Conservation (phyloP, 768 basidiomycete genomes). For the Russula brevipes region DNA sequence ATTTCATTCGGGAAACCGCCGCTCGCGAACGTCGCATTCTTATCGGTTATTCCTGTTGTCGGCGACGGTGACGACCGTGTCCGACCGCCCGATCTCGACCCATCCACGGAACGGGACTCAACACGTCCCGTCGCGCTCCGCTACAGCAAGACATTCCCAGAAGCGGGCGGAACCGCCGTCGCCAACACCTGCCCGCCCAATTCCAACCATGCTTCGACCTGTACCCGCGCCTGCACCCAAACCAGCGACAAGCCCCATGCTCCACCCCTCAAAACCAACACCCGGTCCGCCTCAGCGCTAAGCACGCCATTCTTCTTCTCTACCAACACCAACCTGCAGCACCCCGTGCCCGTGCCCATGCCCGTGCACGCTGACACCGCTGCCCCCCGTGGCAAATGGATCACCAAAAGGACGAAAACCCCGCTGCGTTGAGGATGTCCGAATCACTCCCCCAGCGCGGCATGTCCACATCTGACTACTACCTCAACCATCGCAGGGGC, state of each 20-base stretch:
- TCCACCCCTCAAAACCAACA: neutral
- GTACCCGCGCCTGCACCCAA: neutral
- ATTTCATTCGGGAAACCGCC: too few species aligned
- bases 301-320: neutral
- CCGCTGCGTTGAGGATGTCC: neutral
- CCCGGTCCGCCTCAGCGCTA: neutral
- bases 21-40: too few species aligned
- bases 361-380: neutral
- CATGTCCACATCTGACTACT: too few species aligned
- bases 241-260: neutral
- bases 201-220: neutral
- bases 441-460: too few species aligned
- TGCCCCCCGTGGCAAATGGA: neutral
- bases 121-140: neutral
- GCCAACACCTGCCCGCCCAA: constrained; percentile 1
- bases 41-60: too few species aligned
- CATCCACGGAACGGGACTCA: neutral
- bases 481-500: neutral
- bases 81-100: neutral
- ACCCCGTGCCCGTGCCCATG: neutral
- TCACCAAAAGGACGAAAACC: too few species aligned
- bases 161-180: constrained; percentile 1
- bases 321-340: neutral
- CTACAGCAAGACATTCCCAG: neutral
- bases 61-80: neutral